Evolutionary conservation across 2,329 filamentous ascomycete species (phyloP).

Genomic region (Trichoderma sp.): DNA sequence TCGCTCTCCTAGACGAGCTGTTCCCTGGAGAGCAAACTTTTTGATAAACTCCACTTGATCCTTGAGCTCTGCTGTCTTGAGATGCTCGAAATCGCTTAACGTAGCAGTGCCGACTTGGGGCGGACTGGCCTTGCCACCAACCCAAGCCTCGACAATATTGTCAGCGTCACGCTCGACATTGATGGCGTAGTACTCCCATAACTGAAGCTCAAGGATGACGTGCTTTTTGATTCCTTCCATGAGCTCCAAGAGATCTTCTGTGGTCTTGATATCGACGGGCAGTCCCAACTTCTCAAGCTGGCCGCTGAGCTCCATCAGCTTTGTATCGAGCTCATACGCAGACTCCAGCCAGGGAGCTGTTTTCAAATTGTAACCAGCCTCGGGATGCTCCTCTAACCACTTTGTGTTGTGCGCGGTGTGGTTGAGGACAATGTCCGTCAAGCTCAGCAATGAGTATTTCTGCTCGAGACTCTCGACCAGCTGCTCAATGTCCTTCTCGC

Average conservation of each 20-base stretch:
- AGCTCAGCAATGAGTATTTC: slow-evolving; percentile 78
- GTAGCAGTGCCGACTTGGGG: slow-evolving; percentile 44
- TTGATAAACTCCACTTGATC: slow-evolving; percentile 64
- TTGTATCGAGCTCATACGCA: slow-evolving; percentile 62
- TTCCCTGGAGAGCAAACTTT: slow-evolving; percentile 68
- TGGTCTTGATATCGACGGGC: slow-evolving; percentile 69
- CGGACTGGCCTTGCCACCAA: slow-evolving; percentile 56
- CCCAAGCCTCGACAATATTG: slow-evolving; percentile 72
- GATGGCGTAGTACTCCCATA: slow-evolving; percentile 94
- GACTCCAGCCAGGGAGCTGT: slow-evolving; percentile 79
- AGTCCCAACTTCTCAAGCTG: slow-evolving; percentile 71
- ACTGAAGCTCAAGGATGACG: slow-evolving; percentile 72
- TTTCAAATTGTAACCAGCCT: slow-evolving; percentile 90
- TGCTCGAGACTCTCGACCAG: slow-evolving; percentile 81
- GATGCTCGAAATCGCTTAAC: slow-evolving; percentile 43
- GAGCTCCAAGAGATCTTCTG: slow-evolving; percentile 73
- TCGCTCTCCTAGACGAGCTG: slow-evolving; percentile 75
- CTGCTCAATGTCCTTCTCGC: slow-evolving; percentile 76
- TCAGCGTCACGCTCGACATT: slow-evolving; percentile 74
- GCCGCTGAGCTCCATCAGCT: slow-evolving; percentile 73
- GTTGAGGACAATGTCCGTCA: slow-evolving; percentile 98
- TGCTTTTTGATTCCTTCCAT: slow-evolving; percentile 83
- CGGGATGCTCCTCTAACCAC: slow-evolving; percentile 92
- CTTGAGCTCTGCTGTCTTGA: slow-evolving; percentile 48
- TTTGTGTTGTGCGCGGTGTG: slow-evolving; percentile 95